These are phyloP conservation scores for Phyllosticta capitalensis DNA, from an alignment of 2,329 filamentous ascomycete species.

Conservation along the genomic window DNA sequence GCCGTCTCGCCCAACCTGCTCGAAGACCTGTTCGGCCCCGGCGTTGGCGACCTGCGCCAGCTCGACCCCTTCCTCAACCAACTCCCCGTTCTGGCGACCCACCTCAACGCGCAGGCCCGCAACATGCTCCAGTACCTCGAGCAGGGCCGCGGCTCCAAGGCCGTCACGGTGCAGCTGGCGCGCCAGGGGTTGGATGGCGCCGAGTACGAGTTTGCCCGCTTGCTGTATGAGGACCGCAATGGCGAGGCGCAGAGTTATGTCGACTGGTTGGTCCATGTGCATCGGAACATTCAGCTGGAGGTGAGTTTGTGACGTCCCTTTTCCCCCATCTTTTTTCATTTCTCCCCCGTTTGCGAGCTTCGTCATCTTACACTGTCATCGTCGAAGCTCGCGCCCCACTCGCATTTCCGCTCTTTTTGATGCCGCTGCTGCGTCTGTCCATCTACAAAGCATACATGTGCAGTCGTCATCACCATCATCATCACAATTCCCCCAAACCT, in stretches of 20 bases:
- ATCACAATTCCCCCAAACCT: too few relatives aligned
- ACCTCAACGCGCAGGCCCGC: conserved; percentile 86
- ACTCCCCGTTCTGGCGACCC: conserved; percentile 78
- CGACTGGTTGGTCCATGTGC: conserved; percentile 94
- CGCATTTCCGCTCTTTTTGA: conserved; percentile 3
- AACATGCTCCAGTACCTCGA: conserved; percentile 86
- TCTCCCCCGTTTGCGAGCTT: not conserved
- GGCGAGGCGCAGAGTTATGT: conserved; percentile 98
- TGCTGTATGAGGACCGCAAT: conserved; percentile 89
- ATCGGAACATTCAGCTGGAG: conserved; percentile 86
- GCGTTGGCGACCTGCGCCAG: conserved; percentile 57
- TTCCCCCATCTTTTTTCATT: not conserved
- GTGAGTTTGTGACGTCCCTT: conserved; percentile 23
- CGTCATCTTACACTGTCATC: not conserved
- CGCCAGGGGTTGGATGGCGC: conserved; percentile 88
- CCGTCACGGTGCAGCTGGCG: conserved; percentile 79
- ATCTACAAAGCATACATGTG: too few relatives aligned
- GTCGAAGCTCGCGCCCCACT: conserved; percentile 5
- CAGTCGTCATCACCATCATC: not conserved
- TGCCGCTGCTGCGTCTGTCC: not conserved
- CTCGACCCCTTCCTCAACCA: conserved; percentile 74
- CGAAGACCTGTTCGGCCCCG: conserved; percentile 79
- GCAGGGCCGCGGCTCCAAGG: conserved; percentile 73
- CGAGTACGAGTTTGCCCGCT: conserved; percentile 89
- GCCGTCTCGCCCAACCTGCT: conserved; percentile 90